Base-by-base conservation (phyloP, 495 filamentous ascomycete species). In the Pyrenula aspistea region DNA sequence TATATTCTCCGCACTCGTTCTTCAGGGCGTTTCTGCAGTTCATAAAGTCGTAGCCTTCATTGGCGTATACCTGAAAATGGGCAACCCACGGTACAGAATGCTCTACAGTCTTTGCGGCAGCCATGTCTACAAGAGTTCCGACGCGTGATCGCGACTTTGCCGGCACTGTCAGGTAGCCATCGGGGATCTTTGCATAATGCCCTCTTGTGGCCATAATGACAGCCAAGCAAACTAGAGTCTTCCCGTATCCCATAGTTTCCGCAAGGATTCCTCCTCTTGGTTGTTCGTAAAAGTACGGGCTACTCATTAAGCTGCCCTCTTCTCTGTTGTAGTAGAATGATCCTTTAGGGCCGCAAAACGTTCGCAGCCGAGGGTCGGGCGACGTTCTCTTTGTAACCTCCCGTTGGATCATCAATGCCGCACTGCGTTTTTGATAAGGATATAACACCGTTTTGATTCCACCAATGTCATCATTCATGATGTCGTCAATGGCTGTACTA, bases 181-280 rank as follows among this genome's bases (percentile, higher is more conserved):
- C 74, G 1, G 90, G 89, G 4, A 85, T 78, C 4, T 71, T 69
- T 2, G 89, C 78, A 4, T 83, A 76, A 56, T 92, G 79, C 25
- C 83, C 77, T 60, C 78, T 83, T 0, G 89, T 95, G 11, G 88
- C 83, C n/a, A 94, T 73, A 47, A 96, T 88, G 1, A 91, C 71
- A 24, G 91, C 79, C 19, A 97, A 72, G 56, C 87, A 89, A 10
- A 97, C 94, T 24, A 96, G 68, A 0, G 92, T 96, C 71, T 97
- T 97, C 0, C 92, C 91, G 2, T 82, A 77, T 48, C 81, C 81
- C 83, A 88, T 86, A 50, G 79, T 93, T 58, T 74, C 73, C 2
- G 74, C 67, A 48, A 77, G 67, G 42, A 77, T 75, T 12, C 70
- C 67, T 71, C 23, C 2, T 53, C 36, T 57, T 12, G 22, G 12